Evolutionary conservation across 1,284 basidiomycete genomes (phyloP).

Genomic region (Meripilus lineatus): DNA sequence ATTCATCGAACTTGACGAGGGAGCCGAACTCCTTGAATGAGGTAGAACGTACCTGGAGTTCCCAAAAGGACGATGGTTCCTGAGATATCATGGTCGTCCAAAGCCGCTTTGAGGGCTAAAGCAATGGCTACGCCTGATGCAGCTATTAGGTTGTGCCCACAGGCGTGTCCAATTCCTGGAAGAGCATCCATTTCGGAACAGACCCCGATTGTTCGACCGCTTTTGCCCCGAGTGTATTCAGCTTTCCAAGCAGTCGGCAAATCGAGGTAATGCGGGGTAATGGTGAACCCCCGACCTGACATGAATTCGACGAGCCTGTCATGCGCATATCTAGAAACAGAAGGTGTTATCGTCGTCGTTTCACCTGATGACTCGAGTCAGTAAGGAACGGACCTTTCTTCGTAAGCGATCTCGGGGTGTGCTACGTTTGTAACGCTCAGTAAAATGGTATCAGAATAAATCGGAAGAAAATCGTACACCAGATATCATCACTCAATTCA

Average conservation of each 20-base stretch:
- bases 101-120: constrained; percentile 62
- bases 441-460: neutral
- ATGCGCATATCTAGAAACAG: constrained; percentile 26
- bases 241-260: constrained; percentile 71
- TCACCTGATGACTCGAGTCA: neutral
- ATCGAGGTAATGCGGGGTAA: constrained; percentile 45
- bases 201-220: constrained; percentile 58
- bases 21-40: neutral
- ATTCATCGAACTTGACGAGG: neutral
- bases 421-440: constrained; percentile 15
- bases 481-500: constrained; percentile 32
- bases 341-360: neutral
- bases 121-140: constrained; percentile 74
- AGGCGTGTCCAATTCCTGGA: constrained; percentile 64
- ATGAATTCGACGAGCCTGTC: constrained; percentile 31
- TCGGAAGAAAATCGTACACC: constrained; percentile 20
- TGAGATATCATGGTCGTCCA: constrained; percentile 57
- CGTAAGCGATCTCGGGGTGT: constrained; percentile 25
- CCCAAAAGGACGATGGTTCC: constrained; percentile 77
- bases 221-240: constrained; percentile 48
- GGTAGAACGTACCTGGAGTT: constrained; percentile 56
- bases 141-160: constrained; percentile 85
- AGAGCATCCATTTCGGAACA: constrained; percentile 74
- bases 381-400: constrained; percentile 22
- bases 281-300: constrained; percentile 45